Evolutionary conservation across 331 rosid species (phyloP), one percentile per base, ranked within the genome.

Genomic region (Stylosanthes scabra): DNA sequence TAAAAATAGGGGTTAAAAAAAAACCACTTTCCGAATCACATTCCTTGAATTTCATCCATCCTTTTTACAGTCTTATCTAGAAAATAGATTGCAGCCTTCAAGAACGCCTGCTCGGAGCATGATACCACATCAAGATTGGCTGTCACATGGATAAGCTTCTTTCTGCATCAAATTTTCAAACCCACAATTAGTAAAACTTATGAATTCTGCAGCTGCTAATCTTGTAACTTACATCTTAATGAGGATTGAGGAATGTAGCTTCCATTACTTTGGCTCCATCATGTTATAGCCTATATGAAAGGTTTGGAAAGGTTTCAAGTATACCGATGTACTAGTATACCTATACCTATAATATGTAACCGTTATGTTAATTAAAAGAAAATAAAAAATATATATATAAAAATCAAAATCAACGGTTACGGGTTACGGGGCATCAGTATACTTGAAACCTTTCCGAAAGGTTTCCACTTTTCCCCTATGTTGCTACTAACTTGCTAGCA

Each of bases 101-200:
- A 55, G 5, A 62, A 29, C 15, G 31, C 9, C 25, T 63, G 42
- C 37, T 25, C 44, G 7, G 61, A 45, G 45, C 41, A 28, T 62
- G 16, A 11, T 68, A 61, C 50, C 9, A n/a, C 31, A 59, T 10
- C 51, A 39, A 3, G 15, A 54, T 54, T 20, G 39, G 25, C 45
- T 4, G 45, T 63, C 67, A 40, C 46, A 13, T 45, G 28, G 5
- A 42, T 15, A 56, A 55, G 67, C 72, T 70, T 45, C 44, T 13
- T 56, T 25, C 78, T 58, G 64, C 78, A 65, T 34, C 69, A 57
- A 20, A 39, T 46, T 12, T 25, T 46, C 69, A 57, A 34, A 56
- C 9, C 67, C 78, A 47, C 13, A 37, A 69, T 69, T 15, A 42
- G 66, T 59, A 62, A 10, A 80, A 59, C 51, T 0, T 41, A n/a